Evolutionary conservation across 257 asterid genomes (phyloP).

Genomic region (Solanum chaucha): DNA sequence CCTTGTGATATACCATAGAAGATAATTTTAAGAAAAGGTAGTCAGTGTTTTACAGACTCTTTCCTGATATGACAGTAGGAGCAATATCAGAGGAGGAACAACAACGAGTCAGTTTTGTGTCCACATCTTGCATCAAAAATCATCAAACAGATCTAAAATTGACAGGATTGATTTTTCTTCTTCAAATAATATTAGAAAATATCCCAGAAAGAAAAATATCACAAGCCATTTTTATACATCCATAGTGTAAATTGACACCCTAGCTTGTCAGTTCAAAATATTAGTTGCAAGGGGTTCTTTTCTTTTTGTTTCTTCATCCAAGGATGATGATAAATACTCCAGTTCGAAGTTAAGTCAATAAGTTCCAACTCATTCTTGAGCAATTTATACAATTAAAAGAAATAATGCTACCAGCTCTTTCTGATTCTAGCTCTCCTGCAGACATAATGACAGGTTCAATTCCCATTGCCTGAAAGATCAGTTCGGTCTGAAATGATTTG

Average conservation of each 20-base stretch:
- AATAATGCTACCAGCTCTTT: conserved; percentile 65
- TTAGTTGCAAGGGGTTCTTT: background rate
- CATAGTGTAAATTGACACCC: background rate
- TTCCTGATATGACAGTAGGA: background rate
- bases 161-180: background rate
- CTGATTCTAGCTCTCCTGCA: conserved; percentile 96
- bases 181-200: background rate
- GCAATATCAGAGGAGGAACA: background rate
- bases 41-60: background rate
- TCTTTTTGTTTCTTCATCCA: background rate
- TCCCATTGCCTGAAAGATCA: conserved; percentile 82
- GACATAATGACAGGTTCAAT: conserved; percentile 88
- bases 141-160: background rate
- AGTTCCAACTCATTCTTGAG: background rate
- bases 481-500: conserved; percentile 90
- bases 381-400: background rate
- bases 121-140: background rate
- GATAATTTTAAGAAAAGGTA: background rate
- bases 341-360: background rate
- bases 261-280: background rate
- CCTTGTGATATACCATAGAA: background rate
- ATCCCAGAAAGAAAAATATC: background rate
- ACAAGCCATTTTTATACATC: background rate
- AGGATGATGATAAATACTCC: background rate
- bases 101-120: background rate